These are phyloP conservation scores for Skeletonema potamos DNA, from an alignment of 108 stramenopile species.

Conservation along the genomic window DNA sequence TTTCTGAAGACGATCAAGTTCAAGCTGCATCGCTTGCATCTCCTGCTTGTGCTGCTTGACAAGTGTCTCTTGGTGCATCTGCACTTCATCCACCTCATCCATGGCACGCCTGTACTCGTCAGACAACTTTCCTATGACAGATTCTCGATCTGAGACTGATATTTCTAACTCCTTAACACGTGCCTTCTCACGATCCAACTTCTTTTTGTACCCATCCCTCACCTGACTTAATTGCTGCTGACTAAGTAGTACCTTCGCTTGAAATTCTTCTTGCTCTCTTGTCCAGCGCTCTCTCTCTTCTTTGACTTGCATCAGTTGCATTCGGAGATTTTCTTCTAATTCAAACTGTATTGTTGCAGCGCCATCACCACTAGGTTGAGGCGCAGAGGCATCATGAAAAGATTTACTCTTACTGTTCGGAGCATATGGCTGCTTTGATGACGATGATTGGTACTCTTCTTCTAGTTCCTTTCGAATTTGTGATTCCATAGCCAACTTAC, in stretches of 20 bases:
- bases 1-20: not conserved
- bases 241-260: constrained; percentile 10
- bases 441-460: constrained; percentile 8
- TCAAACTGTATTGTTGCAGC: not conserved
- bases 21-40: not conserved
- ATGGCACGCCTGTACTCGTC: constrained; percentile 11
- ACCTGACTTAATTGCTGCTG: constrained; percentile 28
- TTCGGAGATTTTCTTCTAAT: constrained; percentile 20
- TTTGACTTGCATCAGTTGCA: constrained; percentile 26
- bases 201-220: constrained; percentile 31
- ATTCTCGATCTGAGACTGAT: constrained; percentile 4
- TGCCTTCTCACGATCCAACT: constrained; percentile 24
- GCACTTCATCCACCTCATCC: constrained; percentile 5
- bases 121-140: constrained; percentile 24
- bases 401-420: constrained; percentile 8
- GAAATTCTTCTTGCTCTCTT: constrained; percentile 30
- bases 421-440: constrained; percentile 2
- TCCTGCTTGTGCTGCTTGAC: constrained; percentile 11
- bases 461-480: constrained; percentile 31
- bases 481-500: constrained; percentile 17
- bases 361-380: not conserved
- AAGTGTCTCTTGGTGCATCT: constrained; percentile 1
- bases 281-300: constrained; percentile 30
- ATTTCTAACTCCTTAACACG: constrained; percentile 23
- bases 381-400: not conserved